Conservation (phyloP, 1,284 basidiomycete species). For the Ceratobasidium sp. region DNA sequence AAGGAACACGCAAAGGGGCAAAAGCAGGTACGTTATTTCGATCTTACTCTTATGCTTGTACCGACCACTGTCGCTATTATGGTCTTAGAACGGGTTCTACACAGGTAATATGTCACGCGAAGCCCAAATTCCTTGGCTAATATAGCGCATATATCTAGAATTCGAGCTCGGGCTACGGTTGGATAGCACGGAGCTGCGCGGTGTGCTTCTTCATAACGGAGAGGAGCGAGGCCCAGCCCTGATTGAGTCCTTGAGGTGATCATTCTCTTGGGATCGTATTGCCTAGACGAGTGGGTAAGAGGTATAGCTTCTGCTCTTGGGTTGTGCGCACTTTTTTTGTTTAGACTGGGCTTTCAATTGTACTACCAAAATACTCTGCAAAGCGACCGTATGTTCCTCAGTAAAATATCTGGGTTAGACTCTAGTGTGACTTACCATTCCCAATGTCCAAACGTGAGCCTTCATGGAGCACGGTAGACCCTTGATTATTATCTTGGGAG, state of each 20-base stretch:
- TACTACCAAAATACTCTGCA: too few species aligned
- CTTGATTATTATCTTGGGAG: too few species aligned
- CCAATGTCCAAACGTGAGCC: too few species aligned
- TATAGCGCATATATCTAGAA: constrained; percentile 57
- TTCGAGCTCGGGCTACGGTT: constrained; percentile 83
- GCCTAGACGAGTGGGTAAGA: too few species aligned
- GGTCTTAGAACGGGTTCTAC: constrained; percentile 69
- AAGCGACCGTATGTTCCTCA: too few species aligned
- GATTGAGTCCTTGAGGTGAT: constrained; percentile 54
- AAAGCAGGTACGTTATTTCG: background rate
- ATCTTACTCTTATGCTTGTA: background rate
- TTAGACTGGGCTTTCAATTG: too few species aligned
- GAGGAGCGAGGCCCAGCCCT: constrained; percentile 78
- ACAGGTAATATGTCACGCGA: constrained; percentile 63
- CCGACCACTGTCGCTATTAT: background rate
- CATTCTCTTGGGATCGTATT: background rate
- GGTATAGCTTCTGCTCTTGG: too few species aligned
- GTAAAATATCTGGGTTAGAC: too few species aligned
- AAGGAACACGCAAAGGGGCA: constrained; percentile 64
- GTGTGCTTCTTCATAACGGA: constrained; percentile 74
- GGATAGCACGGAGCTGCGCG: constrained; percentile 79
- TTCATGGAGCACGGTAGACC: too few species aligned
- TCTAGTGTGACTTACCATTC: too few species aligned
- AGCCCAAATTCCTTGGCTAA: background rate
- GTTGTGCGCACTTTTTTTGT: too few species aligned